A percentile compares a stretch with the other conserved stretches of the same genome.
Evolutionary conservation across 208 protist species (phyloP).

Genomic region (Lotmaria passim): DNA sequence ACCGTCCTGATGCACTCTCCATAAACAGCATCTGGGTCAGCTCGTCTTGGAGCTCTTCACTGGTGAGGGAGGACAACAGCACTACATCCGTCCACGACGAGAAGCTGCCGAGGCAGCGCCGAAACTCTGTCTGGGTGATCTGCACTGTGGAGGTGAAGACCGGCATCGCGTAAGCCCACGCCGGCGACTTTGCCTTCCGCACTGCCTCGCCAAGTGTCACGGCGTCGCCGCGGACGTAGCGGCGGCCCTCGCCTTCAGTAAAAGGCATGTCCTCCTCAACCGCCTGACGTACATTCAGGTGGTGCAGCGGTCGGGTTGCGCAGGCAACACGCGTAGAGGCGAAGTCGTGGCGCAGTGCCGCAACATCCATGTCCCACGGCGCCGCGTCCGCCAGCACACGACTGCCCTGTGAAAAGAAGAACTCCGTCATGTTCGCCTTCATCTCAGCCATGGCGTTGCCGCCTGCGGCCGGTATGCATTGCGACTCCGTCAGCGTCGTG

Average conservation of each 20-base stretch:
- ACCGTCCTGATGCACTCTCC: conserved; percentile 5
- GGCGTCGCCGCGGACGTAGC: conserved; percentile 28
- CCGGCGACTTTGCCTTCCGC: conserved; percentile 29
- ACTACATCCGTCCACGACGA: conserved; percentile 20
- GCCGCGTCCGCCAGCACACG: conserved; percentile 36
- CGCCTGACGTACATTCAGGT: conserved; percentile 12
- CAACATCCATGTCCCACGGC: conserved; percentile 42
- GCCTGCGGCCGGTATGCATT: neutral
- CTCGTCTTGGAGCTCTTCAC: conserved; percentile 24
- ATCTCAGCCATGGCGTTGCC: conserved; percentile 23
- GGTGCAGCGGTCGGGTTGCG: neutral
- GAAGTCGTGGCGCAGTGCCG: neutral
- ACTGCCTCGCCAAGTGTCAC: conserved; percentile 53
- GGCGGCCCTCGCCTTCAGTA: conserved; percentile 53
- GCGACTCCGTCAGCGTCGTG: conserved; percentile 57
- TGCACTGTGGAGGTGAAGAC: conserved; percentile 56
- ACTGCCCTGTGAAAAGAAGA: conserved; percentile 44
- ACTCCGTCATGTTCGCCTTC: conserved; percentile 34
- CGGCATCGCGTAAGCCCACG: conserved; percentile 75
- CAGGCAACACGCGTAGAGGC: neutral
- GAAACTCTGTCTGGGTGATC: conserved; percentile 19
- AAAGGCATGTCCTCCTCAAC: conserved; percentile 43
- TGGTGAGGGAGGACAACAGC: conserved; percentile 12
- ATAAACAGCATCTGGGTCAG: conserved; percentile 31
- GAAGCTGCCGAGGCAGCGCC: conserved; percentile 1